These are phyloP conservation scores for Toxicodendron radicans DNA, from an alignment of 345 rosid species.

Conservation along the genomic window DNA sequence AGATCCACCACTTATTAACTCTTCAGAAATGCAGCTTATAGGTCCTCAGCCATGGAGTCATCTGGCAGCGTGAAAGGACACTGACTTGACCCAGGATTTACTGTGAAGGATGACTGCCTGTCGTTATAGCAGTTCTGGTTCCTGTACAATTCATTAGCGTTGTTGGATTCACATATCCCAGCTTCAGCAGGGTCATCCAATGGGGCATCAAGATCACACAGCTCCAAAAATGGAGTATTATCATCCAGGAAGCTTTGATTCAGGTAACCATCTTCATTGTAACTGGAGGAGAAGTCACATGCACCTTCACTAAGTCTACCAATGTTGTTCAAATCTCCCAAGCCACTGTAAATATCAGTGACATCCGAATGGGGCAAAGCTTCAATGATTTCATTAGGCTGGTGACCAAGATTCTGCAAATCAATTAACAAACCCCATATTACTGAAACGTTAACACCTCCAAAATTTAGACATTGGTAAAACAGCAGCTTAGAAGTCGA, in stretches of 20 bases:
- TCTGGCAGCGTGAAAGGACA: not conserved
- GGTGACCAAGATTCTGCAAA: slow-evolving; percentile 2
- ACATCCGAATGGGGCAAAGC: slow-evolving; percentile 2
- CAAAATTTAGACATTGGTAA: not conserved
- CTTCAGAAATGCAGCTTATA: not conserved
- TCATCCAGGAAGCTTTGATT: not conserved
- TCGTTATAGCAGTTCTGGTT: not conserved
- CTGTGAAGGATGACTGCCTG: not conserved
- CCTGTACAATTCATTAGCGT: not conserved
- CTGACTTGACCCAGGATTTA: not conserved
- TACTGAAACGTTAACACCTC: not conserved
- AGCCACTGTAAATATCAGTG: slow-evolving; percentile 12
- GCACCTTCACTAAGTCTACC: not conserved
- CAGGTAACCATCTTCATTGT: not conserved
- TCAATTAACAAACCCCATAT: not conserved
- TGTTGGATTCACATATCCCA: not conserved
- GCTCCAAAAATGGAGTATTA: slow-evolving; percentile 22
- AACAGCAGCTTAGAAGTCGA: not conserved
- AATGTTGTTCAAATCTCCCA: slow-evolving; percentile 24
- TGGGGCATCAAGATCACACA: slow-evolving; percentile 32
- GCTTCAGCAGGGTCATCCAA: slow-evolving; percentile 9
- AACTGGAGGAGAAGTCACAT: not conserved
- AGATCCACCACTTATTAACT: not conserved
- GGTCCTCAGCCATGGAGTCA: not conserved
- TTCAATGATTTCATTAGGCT: not conserved